Percentiles rank a stretch among this genome's conserved stretches.
Evolutionary conservation across 257 asterid genomes (phyloP).

Genomic region (Echites panduratus): DNA sequence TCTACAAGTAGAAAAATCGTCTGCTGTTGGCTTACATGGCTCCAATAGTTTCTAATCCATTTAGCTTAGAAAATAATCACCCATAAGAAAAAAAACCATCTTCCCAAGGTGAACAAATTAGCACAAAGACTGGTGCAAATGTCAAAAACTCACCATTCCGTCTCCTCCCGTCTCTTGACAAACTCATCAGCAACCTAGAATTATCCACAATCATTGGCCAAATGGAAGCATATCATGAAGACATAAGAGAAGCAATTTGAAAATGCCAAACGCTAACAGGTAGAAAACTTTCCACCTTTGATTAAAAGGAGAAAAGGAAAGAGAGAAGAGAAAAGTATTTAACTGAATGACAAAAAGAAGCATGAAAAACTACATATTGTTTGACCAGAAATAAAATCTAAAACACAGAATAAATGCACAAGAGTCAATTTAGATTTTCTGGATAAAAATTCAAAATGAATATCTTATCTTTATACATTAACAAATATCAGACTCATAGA

Average conservation of each 20-base stretch:
- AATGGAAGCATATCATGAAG: neutral
- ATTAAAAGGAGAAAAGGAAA: neutral
- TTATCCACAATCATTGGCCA: constrained; percentile 18
- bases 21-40: neutral
- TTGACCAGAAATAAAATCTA: neutral
- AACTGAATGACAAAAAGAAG: neutral
- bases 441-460: neutral
- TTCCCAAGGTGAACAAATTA: neutral
- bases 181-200: constrained; percentile 84
- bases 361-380: neutral
- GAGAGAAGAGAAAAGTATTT: neutral
- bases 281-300: neutral
- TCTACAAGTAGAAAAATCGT: neutral
- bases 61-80: neutral
- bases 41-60: neutral
- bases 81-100: neutral
- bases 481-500: neutral
- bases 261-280: too few species aligned
- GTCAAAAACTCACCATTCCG: constrained; percentile 62
- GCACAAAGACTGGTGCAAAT: neutral
- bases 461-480: neutral
- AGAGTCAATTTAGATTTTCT: neutral
- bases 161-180: constrained; percentile 73
- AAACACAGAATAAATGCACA: neutral
- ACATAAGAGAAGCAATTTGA: neutral